Evolutionary conservation across 2,329 filamentous ascomycete species (phyloP).

Genomic region (Fusarium newnesense): DNA sequence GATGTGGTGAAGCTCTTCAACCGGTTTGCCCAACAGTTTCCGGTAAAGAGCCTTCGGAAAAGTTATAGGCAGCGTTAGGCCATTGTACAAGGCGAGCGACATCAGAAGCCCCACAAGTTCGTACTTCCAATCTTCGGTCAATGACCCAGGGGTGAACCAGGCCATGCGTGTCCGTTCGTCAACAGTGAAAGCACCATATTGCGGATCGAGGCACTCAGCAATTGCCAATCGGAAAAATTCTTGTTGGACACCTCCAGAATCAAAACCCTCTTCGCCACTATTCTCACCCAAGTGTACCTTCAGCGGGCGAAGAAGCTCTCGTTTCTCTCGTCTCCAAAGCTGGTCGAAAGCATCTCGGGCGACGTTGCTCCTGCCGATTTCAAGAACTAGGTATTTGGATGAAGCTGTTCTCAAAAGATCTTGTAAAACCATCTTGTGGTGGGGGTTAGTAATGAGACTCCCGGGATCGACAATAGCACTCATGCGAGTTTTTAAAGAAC

Average conservation of each 20-base stretch:
- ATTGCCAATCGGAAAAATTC: constrained; percentile 93
- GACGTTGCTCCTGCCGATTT: constrained; percentile 74
- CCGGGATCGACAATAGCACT: constrained; percentile 64
- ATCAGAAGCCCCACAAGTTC: constrained; percentile 90
- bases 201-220: constrained; percentile 79
- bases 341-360: constrained; percentile 84
- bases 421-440: constrained; percentile 70
- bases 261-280: constrained; percentile 86
- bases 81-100: constrained; percentile 92
- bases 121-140: constrained; percentile 89
- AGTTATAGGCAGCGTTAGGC: constrained; percentile 87
- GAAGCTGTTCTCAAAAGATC: constrained; percentile 73
- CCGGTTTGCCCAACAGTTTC: constrained; percentile 76
- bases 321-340: constrained; percentile 84
- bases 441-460: constrained; percentile 64
- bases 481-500: constrained; percentile 65
- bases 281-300: constrained; percentile 89
- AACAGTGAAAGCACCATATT: constrained; percentile 82
- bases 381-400: constrained; percentile 76
- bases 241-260: constrained; percentile 94
- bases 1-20: constrained; percentile 79
- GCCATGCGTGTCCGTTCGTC: constrained; percentile 81
- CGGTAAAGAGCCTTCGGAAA: constrained; percentile 88
- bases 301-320: constrained; percentile 84
- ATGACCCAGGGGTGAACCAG: constrained; percentile 87